A percentile compares a stretch with the other conserved stretches of the same genome.
phyloP scores from a whole-genome alignment of 805 yeast species.

The Candida broadrunensis region DNA sequence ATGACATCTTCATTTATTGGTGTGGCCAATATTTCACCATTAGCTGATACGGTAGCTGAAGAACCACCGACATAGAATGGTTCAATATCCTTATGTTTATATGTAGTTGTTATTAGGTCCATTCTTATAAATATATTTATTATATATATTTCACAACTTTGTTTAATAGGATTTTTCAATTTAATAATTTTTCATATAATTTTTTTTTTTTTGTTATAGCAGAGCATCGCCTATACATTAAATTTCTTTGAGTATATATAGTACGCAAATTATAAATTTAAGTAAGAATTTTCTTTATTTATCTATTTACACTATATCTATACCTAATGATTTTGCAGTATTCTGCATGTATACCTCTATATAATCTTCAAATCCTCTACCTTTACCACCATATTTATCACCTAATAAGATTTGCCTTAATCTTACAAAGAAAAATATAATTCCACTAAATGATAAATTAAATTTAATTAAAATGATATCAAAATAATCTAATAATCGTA shows the following conservation, averaged over 20 bases:
- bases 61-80: slow-evolving; percentile 91
- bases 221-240: not conserved
- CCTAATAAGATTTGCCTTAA: slow-evolving; percentile 31
- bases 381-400: slow-evolving; percentile 28
- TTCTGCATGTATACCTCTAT: slow-evolving; percentile 42
- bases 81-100: slow-evolving; percentile 49
- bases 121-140: slow-evolving; percentile 6
- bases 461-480: slow-evolving; percentile 18
- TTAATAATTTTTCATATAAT: not conserved
- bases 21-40: slow-evolving; percentile 69
- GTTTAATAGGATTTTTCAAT: not conserved
- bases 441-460: slow-evolving; percentile 23
- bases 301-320: slow-evolving; percentile 20
- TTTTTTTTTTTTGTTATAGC: not conserved
- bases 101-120: slow-evolving; percentile 36
- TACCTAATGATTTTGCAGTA: slow-evolving; percentile 43
- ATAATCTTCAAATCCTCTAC: slow-evolving; percentile 42
- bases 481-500: slow-evolving; percentile 7
- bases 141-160: not conserved
- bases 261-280: no score
- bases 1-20: slow-evolving; percentile 76
- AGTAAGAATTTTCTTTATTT: no score
- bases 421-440: slow-evolving; percentile 31
- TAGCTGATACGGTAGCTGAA: slow-evolving; percentile 62
- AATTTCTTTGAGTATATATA: no score